Conservation (phyloP, 305 asterid genomes). For the Plantago rigida region DNA sequence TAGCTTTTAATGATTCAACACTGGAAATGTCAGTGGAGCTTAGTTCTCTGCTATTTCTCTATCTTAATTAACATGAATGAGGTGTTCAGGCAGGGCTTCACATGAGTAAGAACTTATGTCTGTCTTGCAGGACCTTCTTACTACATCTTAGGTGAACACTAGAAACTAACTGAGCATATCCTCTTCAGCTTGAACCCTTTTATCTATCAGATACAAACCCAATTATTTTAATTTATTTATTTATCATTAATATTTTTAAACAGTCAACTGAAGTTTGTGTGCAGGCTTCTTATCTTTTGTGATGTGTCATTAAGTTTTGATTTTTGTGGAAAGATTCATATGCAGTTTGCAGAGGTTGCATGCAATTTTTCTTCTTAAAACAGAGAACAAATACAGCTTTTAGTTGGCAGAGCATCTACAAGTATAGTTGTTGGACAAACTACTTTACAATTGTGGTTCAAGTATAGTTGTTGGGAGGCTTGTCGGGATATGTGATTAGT, state of each 20-base stretch:
- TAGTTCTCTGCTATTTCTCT: too few species aligned
- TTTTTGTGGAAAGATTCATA: background rate
- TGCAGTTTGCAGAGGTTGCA: background rate
- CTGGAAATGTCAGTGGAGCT: too few species aligned
- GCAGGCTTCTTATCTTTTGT: background rate
- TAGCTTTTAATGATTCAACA: too few species aligned
- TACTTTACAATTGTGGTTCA: constrained; percentile 14
- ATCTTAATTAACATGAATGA: too few species aligned
- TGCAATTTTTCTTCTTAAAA: background rate
- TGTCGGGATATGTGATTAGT: constrained; percentile 10
- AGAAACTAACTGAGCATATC: background rate
- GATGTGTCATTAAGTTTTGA: background rate
- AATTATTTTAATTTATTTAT: too few species aligned
- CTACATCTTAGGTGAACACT: too few species aligned
- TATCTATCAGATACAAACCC: background rate
- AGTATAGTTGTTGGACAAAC: constrained; percentile 6
- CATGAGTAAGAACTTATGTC: too few species aligned
- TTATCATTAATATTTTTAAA: background rate
- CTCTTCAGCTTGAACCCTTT: background rate
- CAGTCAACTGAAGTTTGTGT: too few species aligned
- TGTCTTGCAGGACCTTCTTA: too few species aligned
- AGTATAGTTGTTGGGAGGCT: constrained; percentile 4
- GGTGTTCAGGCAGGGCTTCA: too few species aligned
- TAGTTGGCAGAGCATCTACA: background rate
- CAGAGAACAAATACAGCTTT: too few species aligned